Percentiles rank a stretch among this genome's conserved stretches.
These are phyloP conservation scores for Eucalyptus viminalis DNA, from an alignment of 345 rosid genomes.

Conservation along the genomic window DNA sequence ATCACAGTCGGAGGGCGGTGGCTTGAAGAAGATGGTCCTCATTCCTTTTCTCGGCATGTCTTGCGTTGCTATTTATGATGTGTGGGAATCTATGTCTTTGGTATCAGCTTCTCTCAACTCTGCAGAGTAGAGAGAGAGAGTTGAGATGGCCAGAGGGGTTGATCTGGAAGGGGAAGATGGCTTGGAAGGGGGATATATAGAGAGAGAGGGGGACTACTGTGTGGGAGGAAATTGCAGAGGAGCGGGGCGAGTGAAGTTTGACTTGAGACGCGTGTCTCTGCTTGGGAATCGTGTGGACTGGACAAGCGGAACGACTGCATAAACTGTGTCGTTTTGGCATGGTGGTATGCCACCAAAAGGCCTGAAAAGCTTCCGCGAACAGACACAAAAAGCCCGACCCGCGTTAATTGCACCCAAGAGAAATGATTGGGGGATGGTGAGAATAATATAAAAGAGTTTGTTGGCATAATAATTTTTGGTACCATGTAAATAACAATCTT, in stretches of 20 bases:
- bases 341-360: background rate
- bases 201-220: background rate
- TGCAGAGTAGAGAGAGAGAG: background rate
- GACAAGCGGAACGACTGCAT: background rate
- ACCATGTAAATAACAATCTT: fast-evolving
- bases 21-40: background rate
- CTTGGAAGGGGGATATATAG: background rate
- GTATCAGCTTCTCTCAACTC: background rate
- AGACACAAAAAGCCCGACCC: background rate
- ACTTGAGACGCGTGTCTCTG: background rate
- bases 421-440: too few relatives aligned
- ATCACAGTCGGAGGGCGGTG: background rate
- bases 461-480: too few relatives aligned
- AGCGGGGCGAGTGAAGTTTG: background rate
- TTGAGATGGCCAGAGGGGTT: background rate
- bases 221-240: background rate
- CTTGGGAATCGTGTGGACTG: background rate
- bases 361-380: background rate
- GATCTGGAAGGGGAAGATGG: background rate
- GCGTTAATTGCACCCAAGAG: background rate
- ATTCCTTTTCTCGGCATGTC: background rate
- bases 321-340: background rate
- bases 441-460: too few relatives aligned
- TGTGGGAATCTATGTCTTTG: background rate
- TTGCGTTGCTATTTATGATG: background rate